Evolutionary conservation across 1,284 basidiomycete species (phyloP).

Genomic region (Boletus sp.): DNA sequence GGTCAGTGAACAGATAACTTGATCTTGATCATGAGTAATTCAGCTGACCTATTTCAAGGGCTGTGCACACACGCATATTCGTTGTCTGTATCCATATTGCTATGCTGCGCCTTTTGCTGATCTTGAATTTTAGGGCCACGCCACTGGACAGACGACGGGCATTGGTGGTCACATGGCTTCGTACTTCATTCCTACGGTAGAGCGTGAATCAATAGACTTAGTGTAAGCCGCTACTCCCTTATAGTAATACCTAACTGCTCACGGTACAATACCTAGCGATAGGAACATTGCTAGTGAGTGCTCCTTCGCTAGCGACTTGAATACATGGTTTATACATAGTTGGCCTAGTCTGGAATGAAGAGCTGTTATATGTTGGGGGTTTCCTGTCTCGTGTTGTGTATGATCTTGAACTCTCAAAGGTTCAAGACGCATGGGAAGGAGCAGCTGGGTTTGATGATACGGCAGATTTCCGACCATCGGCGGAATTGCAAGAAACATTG

Average conservation of each 20-base stretch:
- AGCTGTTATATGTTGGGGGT: slow-evolving; percentile 73
- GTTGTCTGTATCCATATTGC: slow-evolving; percentile 48
- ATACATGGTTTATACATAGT: not conserved
- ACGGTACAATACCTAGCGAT: slow-evolving; percentile 47
- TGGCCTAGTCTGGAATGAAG: not conserved
- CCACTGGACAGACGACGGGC: slow-evolving; percentile 88
- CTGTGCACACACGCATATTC: slow-evolving; percentile 57
- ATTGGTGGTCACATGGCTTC: slow-evolving; percentile 88
- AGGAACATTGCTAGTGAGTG: slow-evolving; percentile 51
- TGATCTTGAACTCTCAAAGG: slow-evolving; percentile 71
- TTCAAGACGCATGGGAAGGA: slow-evolving; percentile 50
- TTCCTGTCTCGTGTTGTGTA: slow-evolving; percentile 80
- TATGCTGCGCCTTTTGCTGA: not conserved
- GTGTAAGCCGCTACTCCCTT: slow-evolving; percentile 48
- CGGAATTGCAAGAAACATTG: slow-evolving; percentile 45
- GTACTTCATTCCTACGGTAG: slow-evolving; percentile 93
- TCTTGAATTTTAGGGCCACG: slow-evolving; percentile 52
- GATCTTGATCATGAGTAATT: slow-evolving; percentile 5
- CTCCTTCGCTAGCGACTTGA: too few species aligned
- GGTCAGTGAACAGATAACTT: slow-evolving; percentile 47
- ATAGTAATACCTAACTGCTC: not conserved
- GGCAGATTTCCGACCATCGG: slow-evolving; percentile 24
- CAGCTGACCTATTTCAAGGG: not conserved
- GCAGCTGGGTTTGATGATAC: slow-evolving; percentile 17
- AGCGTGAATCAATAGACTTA: slow-evolving; percentile 89